phyloP scores from a whole-genome alignment of 108 stramenopile genomes.

The Discostella stelligeroides region DNA sequence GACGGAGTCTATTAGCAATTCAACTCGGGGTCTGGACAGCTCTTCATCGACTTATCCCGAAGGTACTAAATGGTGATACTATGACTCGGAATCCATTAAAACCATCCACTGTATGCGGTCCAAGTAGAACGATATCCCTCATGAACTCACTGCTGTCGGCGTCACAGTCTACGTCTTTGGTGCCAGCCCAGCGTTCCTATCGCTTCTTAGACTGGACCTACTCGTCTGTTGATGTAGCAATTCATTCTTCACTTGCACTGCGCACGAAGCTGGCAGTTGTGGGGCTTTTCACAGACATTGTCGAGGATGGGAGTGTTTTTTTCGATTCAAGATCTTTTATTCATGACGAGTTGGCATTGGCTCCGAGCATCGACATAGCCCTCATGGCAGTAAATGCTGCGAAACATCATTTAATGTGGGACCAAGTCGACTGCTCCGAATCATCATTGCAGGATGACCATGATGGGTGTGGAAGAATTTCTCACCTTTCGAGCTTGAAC shows the following conservation, averaged over 20 bases:
- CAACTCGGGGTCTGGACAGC: constrained; percentile 40
- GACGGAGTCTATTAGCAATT: constrained; percentile 31
- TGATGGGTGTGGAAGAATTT: background rate
- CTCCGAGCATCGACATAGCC: constrained; percentile 14
- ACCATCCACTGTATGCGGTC: background rate
- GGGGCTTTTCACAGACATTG: constrained; percentile 16
- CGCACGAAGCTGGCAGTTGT: constrained; percentile 26
- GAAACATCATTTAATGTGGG: constrained; percentile 11
- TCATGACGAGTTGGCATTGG: background rate
- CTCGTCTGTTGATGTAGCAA: constrained; percentile 14
- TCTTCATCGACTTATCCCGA: constrained; percentile 13
- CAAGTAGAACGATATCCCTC: background rate
- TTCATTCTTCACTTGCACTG: constrained; percentile 35
- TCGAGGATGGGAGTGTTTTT: background rate
- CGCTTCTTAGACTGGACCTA: constrained; percentile 21
- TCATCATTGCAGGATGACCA: background rate
- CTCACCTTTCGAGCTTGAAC: constrained; percentile 11
- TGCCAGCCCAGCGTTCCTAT: background rate
- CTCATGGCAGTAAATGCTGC: constrained; percentile 27
- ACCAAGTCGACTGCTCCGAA: background rate
- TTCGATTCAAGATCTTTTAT: background rate
- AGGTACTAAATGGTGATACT: background rate
- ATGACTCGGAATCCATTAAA: background rate
- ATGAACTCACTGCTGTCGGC: constrained; percentile 17
- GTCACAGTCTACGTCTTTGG: constrained; percentile 11